phyloP scores from a whole-genome alignment of 78 protist species.

The Dictyostelium discoideum region dicty_2.7 NC_007091.3:1868501-1869000 shows the following conservation, averaged over 20 bases:
- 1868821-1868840: not conserved
- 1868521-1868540: conserved; percentile 70
- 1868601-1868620: conserved; percentile 67
- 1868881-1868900: conserved; percentile 32
- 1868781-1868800: not conserved
- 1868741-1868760: not conserved
- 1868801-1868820: not conserved
- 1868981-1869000: conserved; percentile 30
- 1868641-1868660: conserved; percentile 82
- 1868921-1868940: conserved; percentile 56
- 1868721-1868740: conserved; percentile 63
- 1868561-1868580: conserved; percentile 49
- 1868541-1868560: conserved; percentile 76
- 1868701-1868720: conserved; percentile 23
- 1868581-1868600: conserved; percentile 27
- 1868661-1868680: conserved; percentile 37
- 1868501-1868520: conserved; percentile 70
- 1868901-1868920: conserved; percentile 64
- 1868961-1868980: conserved; percentile 74
- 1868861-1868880: conserved; percentile 38
- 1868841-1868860: conserved; percentile 59
- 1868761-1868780: not conserved
- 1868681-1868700: conserved; percentile 22
- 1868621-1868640: conserved; percentile 77
- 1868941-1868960: conserved; percentile 65